Evolutionary conservation across 352 stramenopile species (phyloP).

Genomic region (Phytophthora lateralis): DNA sequence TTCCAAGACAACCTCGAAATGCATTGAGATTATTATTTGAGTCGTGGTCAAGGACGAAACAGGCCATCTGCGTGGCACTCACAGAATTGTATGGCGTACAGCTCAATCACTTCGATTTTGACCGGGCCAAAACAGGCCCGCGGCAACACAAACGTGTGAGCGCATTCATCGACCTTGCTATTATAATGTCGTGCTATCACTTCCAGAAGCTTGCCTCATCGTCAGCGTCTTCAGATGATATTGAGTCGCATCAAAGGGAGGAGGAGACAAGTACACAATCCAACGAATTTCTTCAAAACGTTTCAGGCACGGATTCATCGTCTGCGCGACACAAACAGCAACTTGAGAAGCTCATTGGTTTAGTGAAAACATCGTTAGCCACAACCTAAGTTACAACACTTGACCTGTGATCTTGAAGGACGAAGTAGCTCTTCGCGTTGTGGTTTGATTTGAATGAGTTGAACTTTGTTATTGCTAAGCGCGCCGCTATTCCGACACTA

Average conservation of each 20-base stretch:
- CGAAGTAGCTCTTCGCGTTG: too few species aligned
- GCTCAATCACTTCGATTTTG: conserved; percentile 2
- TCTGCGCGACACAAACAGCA: conserved; percentile 46
- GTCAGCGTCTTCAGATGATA: neutral
- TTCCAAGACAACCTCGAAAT: neutral
- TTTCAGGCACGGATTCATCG: conserved; percentile 1
- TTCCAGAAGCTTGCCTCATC: conserved; percentile 10
- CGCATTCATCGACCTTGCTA: conserved; percentile 25
- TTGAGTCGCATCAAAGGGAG: neutral
- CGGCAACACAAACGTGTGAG: conserved; percentile 8
- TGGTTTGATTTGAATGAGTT: too few species aligned
- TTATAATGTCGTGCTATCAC: neutral
- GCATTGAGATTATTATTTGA: conserved; percentile 12
- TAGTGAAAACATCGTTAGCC: conserved; percentile 48
- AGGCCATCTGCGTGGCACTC: conserved; percentile 13
- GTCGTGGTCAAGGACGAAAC: conserved; percentile 9
- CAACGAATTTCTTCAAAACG: neutral
- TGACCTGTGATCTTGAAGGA: too few species aligned
- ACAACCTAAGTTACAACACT: conserved; percentile 9
- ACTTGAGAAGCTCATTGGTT: conserved; percentile 56
- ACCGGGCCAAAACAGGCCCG: neutral
- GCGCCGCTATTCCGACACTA: neutral
- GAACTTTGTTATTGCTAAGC: too few species aligned
- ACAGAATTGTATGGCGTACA: conserved; percentile 23
- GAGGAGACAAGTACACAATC: neutral